Base-by-base conservation (phyloP, 495 filamentous ascomycete species). In the Zalerion maritima region DNA sequence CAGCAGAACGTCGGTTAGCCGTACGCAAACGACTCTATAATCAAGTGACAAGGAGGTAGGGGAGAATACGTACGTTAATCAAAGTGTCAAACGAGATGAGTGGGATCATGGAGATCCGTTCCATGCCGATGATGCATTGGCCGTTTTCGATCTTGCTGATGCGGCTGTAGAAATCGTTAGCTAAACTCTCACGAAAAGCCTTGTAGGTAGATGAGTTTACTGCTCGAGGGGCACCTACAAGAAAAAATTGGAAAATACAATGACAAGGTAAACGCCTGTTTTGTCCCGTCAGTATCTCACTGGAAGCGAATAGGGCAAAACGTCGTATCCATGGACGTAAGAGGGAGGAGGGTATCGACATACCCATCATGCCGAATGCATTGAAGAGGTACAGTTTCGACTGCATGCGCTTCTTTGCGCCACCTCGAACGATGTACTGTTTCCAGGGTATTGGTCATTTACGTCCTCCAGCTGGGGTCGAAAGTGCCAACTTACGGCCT, bases 111-210 rank as follows among this genome's bases (percentile, higher is more conserved):
- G 59, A 58, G 9, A 48, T 39, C 26, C 41, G 56, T 33, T 57
- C 37, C 56, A 71, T 66, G 4, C 66, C 66, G 32, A 71, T 64
- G 32, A 62, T 58, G 37, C 66, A 71, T 21, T 50, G 36, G 6
- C 55, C 57, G 21, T 64, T 45, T 3, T 60, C 50, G 28, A 64
- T 53, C 26, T 45, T 49, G 10, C 57, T 51, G 29, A 60, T 50
- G 3, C 64, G 65, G 30, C 64, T 68, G 21, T 14, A n/a, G n/a
- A 21, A 7, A 6, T 24, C 12, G 32, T 31, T n/a, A 35, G 37
- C 22, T 30, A 29, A 24, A 1, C 14, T 13, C 13, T 18, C 22
- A 22, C 18, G 14, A 5, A 21, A 26, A 2, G 7, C 15, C 7
- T 3, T 4, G 4, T 9, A 14, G 1, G 6, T 32, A 21, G 26